Evolutionary conservation across 164 flowering plant species (phyloP), one percentile per base, ranked within the genome.

Genomic region (Houttuynia cordata): DNA sequence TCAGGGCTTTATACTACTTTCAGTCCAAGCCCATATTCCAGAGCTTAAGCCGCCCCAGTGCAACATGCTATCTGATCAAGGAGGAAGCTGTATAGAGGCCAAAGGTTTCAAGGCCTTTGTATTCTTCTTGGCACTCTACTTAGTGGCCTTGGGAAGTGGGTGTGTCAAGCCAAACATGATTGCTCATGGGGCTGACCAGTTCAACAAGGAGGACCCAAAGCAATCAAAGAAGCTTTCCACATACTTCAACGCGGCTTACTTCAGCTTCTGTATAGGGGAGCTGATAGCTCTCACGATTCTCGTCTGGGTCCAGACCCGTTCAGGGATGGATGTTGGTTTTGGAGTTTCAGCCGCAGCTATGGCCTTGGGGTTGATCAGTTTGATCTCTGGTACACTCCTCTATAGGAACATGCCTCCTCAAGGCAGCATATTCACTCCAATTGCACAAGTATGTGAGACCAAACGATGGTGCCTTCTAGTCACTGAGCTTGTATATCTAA

Each of bases 261-360:
- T 93, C 56, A 91, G 97, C 62, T 93, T 93, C 81, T 88, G 84
- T 21, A n/a, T 80, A 7, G 99, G 99, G 8, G 95, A 93, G 58
- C 89, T 93, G 24, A 25, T 93, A 5, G 97, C 99, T 55, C 82
- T 93, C 20, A 87, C 97, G 0, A 51, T 90, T 24, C 83, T 93
- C 21, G 92, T 93, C 10, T 93, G 85, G 82, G 79, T 90, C 61
- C 99, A 93, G 68, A 93, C 97, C 0, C 87, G 82, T 58, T 86
- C 95, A 0, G 99, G 99, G 7, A 93, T 93, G 99, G 94, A 86
- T 40, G 76, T 93, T 18, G 99, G 99, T 1, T 88, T 93, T 20
- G 96, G 94, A 0, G 84, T 88, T 47, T 93, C 99, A 0, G 97
- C 94, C 0, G 92, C 87, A 0, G 87, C 77, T 74, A 93, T 93